Base-by-base conservation (phyloP, 2,329 filamentous ascomycete species). In the Paraconiothyrium brasiliense region DNA sequence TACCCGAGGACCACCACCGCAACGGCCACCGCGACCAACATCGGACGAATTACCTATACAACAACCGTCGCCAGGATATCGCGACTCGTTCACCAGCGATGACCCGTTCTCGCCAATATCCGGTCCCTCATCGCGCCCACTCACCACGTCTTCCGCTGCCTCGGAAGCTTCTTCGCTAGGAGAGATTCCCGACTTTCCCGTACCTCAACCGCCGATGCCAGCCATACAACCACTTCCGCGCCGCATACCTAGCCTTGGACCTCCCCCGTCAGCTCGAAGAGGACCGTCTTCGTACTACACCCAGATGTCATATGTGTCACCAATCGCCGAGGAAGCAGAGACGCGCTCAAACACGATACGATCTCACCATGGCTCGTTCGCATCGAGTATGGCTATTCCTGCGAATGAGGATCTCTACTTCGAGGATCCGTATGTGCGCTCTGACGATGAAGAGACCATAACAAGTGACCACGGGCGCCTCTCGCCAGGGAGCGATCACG, bases 201-300 rank as follows among this genome's bases (percentile, higher is more conserved):
- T 78, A 47, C 74, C 79, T 0, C 68, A 76, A 58, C 74, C 71
- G 7, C 74, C 72, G 43, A 72, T 74, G 68, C 72, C 69, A 54
- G 57, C 71, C 8, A 67, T 76, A 41, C 80, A 80, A 58, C 72
- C 74, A 48, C 66, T 71, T 61, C 58, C 72, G 34, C 78, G 78
- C 54, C 77, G 78, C 11, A 71, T 75, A 22, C 79, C 80, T 11
- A 80, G 78, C 54, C 71, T 84, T 37, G 82, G 82, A 4, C 82
- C 82, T 24, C 82, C 82, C n/a, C 82, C 82, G 1, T 83, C 81
- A 1, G 76, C 82, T 7, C 75, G 83, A 32, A 73, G 80, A 74
- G 83, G 82, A 5, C 83, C 82, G 9, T 78, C 80, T 5, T 82
- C 80, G 0, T 84, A 84, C 66, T 84, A 84, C 61, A 81, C 81